Base-by-base conservation (phyloP, 1,139 yeast genomes). In the Suhomyces maxii region DNA sequence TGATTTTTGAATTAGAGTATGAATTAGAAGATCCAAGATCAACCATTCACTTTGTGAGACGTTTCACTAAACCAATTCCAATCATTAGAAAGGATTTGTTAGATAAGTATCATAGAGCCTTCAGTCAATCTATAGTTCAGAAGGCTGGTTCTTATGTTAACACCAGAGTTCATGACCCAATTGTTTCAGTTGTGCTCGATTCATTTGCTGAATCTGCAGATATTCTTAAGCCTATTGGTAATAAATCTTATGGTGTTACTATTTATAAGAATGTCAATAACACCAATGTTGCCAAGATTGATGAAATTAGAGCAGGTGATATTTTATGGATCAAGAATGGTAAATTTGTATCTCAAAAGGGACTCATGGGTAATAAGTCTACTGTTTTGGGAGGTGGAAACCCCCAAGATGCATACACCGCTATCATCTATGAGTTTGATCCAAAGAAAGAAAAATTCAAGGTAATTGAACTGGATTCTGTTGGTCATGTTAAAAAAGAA, bases 221-320 rank as follows among this genome's bases (percentile, higher is more conserved):
- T 25, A 68, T 78, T 23, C 59, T 87, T 25, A 79, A 77, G 31
- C 80, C 88, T 0, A 77, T 89, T 44, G 95, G 89, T 0, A 65
- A 69, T 40, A 80, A 85, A 55, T 78, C 89, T 0, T 88, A 69
- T 64, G 98, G 98, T 36, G 86, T 82, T 0, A 73, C 84, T 2
- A 73, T 91, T 40, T 89, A 86, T 64, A 71, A 76, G 56, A 84
- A 83, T 60, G 65, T 79, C 50, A 82, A 79, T 57, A 82, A 81
- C 56, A 73, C 79, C 41, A 83, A 83, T 36, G 79, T 83, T 11
- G 72, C 77, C 18, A 80, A 79, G 53, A 57, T 70, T 31, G 93
- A 83, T 46, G 88, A 83, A 39, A 79, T 89, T 47, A 77, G 79
- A 42, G 84, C 95, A 0, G 99, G 99, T 48, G 98, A 93, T 62